A percentile compares a stretch with the other conserved stretches of the same genome.
Conservation (phyloP, 2,329 filamentous ascomycete species). For the Leptosphaerulina australis region DNA sequence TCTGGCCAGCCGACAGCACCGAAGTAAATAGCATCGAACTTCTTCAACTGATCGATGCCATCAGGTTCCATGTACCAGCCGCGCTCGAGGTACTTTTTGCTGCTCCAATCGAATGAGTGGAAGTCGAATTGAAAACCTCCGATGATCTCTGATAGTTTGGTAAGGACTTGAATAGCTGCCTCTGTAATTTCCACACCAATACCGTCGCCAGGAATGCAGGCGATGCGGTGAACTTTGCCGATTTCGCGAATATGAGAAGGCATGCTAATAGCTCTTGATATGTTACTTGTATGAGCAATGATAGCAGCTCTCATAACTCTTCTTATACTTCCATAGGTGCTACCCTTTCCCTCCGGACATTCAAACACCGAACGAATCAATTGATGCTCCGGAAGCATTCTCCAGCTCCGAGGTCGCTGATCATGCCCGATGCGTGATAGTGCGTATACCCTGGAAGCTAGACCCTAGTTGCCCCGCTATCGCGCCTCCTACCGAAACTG, state of each 20-base stretch:
- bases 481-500: slow-evolving; percentile 11
- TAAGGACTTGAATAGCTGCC: slow-evolving; percentile 38
- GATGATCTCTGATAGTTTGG: slow-evolving; percentile 52
- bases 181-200: slow-evolving; percentile 43
- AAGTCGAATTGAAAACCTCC: slow-evolving; percentile 59
- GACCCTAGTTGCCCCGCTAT: slow-evolving; percentile 21
- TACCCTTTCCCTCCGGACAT: slow-evolving; percentile 12
- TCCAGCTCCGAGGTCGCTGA: slow-evolving; percentile 8
- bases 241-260: slow-evolving; percentile 29
- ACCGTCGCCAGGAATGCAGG: slow-evolving; percentile 43
- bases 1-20: slow-evolving; percentile 65
- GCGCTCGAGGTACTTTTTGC: slow-evolving; percentile 56
- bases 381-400: slow-evolving; percentile 3
- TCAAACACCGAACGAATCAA: slow-evolving; percentile 18
- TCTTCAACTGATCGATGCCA: slow-evolving; percentile 57
- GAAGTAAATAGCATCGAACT: slow-evolving; percentile 63
- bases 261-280: slow-evolving; percentile 23
- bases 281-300: neutral
- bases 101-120: slow-evolving; percentile 58
- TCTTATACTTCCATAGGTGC: slow-evolving; percentile 10
- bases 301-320: neutral
- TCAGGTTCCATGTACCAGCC: slow-evolving; percentile 61
- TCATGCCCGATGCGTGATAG: slow-evolving; percentile 9
- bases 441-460: slow-evolving; percentile 8
- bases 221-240: slow-evolving; percentile 42